A percentile compares a stretch with the other conserved stretches of the same genome.
Evolutionary conservation across 1,284 basidiomycete species (phyloP).

Genomic region (Somion occarium): DNA sequence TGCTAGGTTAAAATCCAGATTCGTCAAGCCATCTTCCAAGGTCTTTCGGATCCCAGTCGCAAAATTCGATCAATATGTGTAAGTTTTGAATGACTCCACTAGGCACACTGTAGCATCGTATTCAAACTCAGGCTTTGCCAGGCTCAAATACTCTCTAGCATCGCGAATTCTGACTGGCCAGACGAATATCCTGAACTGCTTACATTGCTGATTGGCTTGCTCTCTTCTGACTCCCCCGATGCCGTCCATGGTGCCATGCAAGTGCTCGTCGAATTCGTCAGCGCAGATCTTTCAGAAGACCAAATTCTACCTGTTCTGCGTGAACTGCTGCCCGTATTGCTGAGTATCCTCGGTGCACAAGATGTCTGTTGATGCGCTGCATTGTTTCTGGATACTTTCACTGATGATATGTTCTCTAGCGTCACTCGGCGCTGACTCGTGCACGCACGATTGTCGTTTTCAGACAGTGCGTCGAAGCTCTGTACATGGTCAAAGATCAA

Average conservation of each 20-base stretch:
- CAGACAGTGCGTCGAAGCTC: conserved; percentile 82
- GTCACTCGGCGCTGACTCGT: conserved; percentile 75
- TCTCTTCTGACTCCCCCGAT: conserved; percentile 67
- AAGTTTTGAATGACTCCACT: conserved; percentile 28
- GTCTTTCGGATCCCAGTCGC: conserved; percentile 78
- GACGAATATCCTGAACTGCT: conserved; percentile 89
- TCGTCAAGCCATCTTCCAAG: conserved; percentile 69
- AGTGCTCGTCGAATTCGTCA: conserved; percentile 89
- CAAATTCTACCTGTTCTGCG: conserved; percentile 86
- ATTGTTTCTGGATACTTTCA: neutral
- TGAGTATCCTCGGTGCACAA: conserved; percentile 75
- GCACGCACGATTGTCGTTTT: conserved; percentile 87
- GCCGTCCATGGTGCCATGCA: conserved; percentile 94
- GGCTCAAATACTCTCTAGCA: conserved; percentile 80
- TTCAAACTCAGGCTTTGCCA: conserved; percentile 27
- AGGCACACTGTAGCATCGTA: too few species aligned
- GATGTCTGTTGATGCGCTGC: conserved; percentile 43
- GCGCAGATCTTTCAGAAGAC: conserved; percentile 86
- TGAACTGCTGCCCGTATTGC: conserved; percentile 78
- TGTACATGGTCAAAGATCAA: conserved; percentile 93
- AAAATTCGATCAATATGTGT: conserved; percentile 84
- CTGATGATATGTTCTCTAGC: conserved; percentile 30
- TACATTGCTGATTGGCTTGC: conserved; percentile 62
- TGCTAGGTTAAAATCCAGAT: conserved; percentile 73
- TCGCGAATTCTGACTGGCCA: conserved; percentile 91